Conservation (phyloP, 805 yeast genomes). For the Lipomyces spencermartinsiae region DNA sequence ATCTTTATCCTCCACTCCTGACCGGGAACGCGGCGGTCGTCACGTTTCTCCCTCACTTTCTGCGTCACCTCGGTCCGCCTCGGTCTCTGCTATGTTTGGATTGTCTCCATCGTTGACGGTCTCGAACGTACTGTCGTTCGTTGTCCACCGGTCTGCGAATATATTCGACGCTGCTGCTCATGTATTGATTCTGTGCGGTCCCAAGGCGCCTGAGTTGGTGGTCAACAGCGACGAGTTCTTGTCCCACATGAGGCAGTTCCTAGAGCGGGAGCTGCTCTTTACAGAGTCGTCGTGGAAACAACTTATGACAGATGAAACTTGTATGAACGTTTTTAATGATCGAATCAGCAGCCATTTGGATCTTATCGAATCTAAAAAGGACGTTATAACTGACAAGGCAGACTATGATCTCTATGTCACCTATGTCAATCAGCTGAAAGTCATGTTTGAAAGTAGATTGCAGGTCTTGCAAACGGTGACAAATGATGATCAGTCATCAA, state of each 20-base stretch:
- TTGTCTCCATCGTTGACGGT: conserved; percentile 2
- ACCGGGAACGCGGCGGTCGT: background rate
- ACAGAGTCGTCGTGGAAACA: conserved; percentile 17
- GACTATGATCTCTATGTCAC: conserved; percentile 3
- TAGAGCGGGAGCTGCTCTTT: conserved; percentile 15
- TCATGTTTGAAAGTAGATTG: conserved; percentile 1
- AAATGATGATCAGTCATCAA: background rate
- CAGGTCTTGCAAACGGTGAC: background rate
- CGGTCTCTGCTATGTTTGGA: conserved; percentile 1
- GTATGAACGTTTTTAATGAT: conserved; percentile 4
- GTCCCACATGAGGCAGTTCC: conserved; percentile 9
- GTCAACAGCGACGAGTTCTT: conserved; percentile 11
- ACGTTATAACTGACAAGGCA: conserved; percentile 1
- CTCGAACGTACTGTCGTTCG: conserved; percentile 12
- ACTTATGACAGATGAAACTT: background rate
- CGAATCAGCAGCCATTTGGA: conserved; percentile 5
- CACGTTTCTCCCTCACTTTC: background rate
- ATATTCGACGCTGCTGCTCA: conserved; percentile 21
- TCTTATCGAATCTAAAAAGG: conserved; percentile 1
- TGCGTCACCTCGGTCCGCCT: conserved; percentile 3
- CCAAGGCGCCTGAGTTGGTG: conserved; percentile 11
- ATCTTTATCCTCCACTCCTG: conserved; percentile 3
- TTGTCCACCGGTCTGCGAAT: conserved; percentile 2
- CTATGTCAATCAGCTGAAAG: conserved; percentile 9
- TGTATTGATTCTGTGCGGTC: conserved; percentile 27